Evolutionary conservation across 495 filamentous ascomycete genomes (phyloP), one percentile per base, ranked within the genome.

Genomic region (Lophiostoma macrostomum): DNA sequence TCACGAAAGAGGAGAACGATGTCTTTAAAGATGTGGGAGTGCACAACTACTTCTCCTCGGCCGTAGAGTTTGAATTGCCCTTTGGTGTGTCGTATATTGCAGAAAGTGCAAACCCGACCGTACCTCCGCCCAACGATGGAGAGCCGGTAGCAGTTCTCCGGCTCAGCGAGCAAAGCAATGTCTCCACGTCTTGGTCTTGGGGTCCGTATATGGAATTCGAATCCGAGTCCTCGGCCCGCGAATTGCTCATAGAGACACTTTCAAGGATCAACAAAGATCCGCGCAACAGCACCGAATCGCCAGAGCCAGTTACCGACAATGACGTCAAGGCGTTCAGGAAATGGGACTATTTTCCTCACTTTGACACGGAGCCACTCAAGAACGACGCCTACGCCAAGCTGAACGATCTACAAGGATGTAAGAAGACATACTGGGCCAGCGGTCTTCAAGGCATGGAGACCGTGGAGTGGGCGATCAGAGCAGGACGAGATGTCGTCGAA

Each of bases 281-380:
- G 20, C 12, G 54, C 5, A 54, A 63, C 31, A 32, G 23, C 7
- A 54, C 48, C 0, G 60, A 42, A 1, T 12, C 27, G 30, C 16
- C 27, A 18, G 45, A 29, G 13, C 43, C 54, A 3, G 23, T 63
- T 11, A 16, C n/a, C 11, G 28, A 27, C 1, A 23, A 5, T 0
- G 60, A 63, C 29, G 37, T 63, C 19, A 27, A 25, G 16, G 54
- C 49, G 25, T 63, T 63, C 44, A 35, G 55, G 12, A 63, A 63
- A 28, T 63, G 60, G 60, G 60, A 63, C 39, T 63, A 63, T 45
- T 63, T 63, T 34, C 60, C 60, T 8, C 60, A 63, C 30, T 58
- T 58, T 34, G 54, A 47, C 18, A 43, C 27, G 10, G 39, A 43
- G 49, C 35, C 41, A 10, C 28, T 63, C 16, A 44, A 34, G 49